Base-by-base conservation (phyloP, 2,329 filamentous ascomycete genomes). In the Pyrenophora tritici-repentis region DNA sequence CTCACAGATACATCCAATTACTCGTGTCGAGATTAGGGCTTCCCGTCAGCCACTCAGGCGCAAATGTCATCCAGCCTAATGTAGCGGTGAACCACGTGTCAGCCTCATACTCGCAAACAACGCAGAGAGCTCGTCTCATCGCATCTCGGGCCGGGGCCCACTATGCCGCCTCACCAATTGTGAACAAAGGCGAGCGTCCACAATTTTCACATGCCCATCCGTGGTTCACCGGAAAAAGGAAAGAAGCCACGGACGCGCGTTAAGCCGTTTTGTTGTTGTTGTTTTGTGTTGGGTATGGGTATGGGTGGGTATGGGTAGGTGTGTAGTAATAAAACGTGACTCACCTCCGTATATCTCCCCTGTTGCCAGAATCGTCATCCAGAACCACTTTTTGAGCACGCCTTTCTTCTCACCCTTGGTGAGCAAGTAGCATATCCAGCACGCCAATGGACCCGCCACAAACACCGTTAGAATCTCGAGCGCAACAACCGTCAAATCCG, bases 31-130 rank as follows among this genome's bases (percentile, higher is more conserved):
- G 71, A 61, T 83, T 82, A 13, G 79, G 73, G 39, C 75, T 82
- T 0, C 82, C 84, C 2, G 77, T 82, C 58, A 87, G 67, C 84
- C 84, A 87, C 66, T 87, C 84, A 29, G 84, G 84, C 34, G 79
- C 81, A 68, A 87, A 87, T 0, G 84, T 86, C 83, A 86, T 86
- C 66, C 81, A 86, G 20, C 79, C 75, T 77, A 57, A 46, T 38
- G 56, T 48, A 59, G 61, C 59, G 63, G 67, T 67, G 65, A 67
- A 71, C 59, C 63, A 73, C 67, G 69, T 71, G 70, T 74, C 71
- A 73, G 71, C 66, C 55, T 46, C 40, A 58, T 53, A 62, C 53
- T 63, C 56, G 58, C 51, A 58, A 29, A 53, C 55, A 62, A 47
- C 43, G 36, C 50, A 59, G 50, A 47, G 13, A 13, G 46, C 18